Evolutionary conservation across 257 asterid species (phyloP).

Genomic region (Nicotiana obtusifolia): DNA sequence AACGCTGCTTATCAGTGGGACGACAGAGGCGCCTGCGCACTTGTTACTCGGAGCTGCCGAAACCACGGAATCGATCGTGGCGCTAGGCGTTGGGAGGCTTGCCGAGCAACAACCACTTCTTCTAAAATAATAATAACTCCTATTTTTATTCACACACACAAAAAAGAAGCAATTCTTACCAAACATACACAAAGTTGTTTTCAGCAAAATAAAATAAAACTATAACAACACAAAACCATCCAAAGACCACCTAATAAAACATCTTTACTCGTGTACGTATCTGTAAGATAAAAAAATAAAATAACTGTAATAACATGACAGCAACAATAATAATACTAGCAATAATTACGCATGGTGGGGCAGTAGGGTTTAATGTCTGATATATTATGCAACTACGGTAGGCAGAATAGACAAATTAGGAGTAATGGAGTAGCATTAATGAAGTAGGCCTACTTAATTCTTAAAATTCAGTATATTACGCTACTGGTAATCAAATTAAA

Average conservation of each 20-base stretch:
- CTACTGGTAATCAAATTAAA: no score
- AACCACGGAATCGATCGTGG: no score
- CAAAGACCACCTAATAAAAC: background rate
- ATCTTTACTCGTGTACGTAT: background rate
- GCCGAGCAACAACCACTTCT: background rate
- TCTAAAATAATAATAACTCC: background rate
- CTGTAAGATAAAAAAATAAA: background rate
- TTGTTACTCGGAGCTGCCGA: no score
- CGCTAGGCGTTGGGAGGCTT: no score
- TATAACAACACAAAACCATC: background rate
- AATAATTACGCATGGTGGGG: constrained; percentile 22
- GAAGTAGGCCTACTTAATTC: background rate
- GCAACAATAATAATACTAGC: background rate
- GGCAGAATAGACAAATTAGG: background rate
- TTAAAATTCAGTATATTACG: background rate
- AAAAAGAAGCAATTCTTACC: background rate
- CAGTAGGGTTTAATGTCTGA: background rate
- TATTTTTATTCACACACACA: background rate
- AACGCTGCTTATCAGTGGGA: no score
- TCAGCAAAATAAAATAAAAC: background rate
- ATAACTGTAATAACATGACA: background rate
- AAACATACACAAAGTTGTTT: background rate
- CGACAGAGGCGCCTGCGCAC: no score
- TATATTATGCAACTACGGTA: background rate
- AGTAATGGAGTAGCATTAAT: background rate